Conservation (phyloP, 83 land plant species). For the Picea abies region DNA sequence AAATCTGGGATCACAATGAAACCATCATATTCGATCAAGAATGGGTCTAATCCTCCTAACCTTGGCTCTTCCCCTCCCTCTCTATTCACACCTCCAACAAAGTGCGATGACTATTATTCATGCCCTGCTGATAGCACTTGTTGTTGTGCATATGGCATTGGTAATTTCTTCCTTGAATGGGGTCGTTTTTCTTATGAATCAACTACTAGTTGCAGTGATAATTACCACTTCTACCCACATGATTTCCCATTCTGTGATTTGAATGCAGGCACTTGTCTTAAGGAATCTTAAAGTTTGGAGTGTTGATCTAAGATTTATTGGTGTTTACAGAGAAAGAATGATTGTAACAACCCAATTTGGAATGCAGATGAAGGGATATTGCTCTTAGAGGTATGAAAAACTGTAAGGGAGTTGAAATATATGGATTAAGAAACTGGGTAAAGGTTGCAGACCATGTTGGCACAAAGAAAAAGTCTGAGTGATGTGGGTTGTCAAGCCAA, state of each 20-base stretch:
- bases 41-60: constrained; percentile 47
- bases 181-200: constrained; percentile 74
- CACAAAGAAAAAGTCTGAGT: too few species aligned
- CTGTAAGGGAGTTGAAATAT: too few species aligned
- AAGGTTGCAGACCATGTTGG: too few species aligned
- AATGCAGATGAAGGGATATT: too few species aligned
- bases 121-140: constrained; percentile 68
- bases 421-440: too few species aligned
- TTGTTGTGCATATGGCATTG: constrained; percentile 59
- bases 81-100: constrained; percentile 21
- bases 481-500: too few species aligned
- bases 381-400: too few species aligned
- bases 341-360: too few species aligned
- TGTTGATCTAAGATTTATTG: too few species aligned
- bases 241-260: constrained; percentile 69
- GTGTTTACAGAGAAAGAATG: too few species aligned
- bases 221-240: constrained; percentile 73
- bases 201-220: constrained; percentile 77
- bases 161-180: constrained; percentile 62
- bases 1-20: constrained; percentile 36
- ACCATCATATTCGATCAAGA: constrained; percentile 42
- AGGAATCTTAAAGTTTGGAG: neutral
- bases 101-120: constrained; percentile 57
- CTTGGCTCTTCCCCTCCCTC: neutral
- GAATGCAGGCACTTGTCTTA: constrained; percentile 39